These are phyloP conservation scores for Hygrophila difformis DNA, from an alignment of 257 asterid species.

Conservation along the genomic window DNA sequence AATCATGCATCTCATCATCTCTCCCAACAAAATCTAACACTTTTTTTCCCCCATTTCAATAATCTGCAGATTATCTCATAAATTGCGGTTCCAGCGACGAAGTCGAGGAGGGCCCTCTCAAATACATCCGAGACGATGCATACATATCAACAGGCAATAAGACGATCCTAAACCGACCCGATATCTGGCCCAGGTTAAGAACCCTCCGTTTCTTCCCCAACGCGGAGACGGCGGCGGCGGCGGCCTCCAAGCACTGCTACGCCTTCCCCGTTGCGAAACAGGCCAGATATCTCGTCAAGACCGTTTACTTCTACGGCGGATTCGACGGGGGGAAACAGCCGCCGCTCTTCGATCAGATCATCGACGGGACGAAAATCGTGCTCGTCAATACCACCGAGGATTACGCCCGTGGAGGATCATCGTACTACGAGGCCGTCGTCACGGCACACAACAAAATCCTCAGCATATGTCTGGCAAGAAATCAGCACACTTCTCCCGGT, in stretches of 20 bases:
- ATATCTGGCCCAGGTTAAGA: conserved; percentile 34
- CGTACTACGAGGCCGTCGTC: conserved; percentile 66
- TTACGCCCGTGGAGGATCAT: conserved; percentile 42
- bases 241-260: conserved; percentile 60
- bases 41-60: no score
- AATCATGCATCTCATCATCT: not conserved
- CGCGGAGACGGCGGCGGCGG: no score
- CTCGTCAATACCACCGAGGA: conserved; percentile 70
- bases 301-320: conserved; percentile 62
- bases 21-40: no score
- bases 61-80: conserved; percentile 53
- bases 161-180: conserved; percentile 33
- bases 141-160: conserved; percentile 49
- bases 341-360: conserved; percentile 82
- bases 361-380: conserved; percentile 78
- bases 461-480: conserved; percentile 68
- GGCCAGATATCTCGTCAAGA: conserved; percentile 46
- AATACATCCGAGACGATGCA: conserved; percentile 39
- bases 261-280: conserved; percentile 48
- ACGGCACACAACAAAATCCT: conserved; percentile 41
- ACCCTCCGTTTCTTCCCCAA: conserved; percentile 61
- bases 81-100: conserved; percentile 53
- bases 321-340: conserved; percentile 78
- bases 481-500: conserved; percentile 30
- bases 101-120: conserved; percentile 34